Percentiles rank a stretch among this genome's conserved stretches.
Evolutionary conservation across 805 yeast species (phyloP).

Genomic region (Myxozyma vanderwaltii): DNA sequence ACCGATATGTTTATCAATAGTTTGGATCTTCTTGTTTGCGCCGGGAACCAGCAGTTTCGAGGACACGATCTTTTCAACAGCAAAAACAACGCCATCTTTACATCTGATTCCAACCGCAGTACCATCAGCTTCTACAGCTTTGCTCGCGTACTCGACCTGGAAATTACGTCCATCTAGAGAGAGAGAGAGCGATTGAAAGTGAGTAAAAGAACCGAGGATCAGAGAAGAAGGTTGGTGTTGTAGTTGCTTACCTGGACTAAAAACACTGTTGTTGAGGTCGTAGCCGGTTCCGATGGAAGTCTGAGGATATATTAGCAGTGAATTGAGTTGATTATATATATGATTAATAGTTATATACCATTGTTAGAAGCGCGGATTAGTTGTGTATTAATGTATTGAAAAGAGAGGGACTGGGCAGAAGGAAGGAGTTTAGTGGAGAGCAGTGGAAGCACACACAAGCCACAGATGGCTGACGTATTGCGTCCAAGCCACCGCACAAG

Average conservation of each 20-base stretch:
- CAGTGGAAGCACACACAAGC: constrained; percentile 8
- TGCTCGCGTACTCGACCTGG: constrained; percentile 96
- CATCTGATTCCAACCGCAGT: constrained; percentile 92
- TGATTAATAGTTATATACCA: too few species aligned
- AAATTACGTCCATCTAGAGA: constrained; percentile 86
- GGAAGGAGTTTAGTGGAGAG: not conserved
- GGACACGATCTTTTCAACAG: constrained; percentile 88
- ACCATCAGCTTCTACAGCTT: constrained; percentile 97
- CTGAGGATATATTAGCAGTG: constrained; percentile 1
- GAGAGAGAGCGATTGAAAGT: constrained; percentile 39
- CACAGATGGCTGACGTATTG: constrained; percentile 2
- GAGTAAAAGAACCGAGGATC: not conserved
- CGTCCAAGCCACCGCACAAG: constrained; percentile 7
- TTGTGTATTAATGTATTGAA: too few species aligned
- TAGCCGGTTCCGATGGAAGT: constrained; percentile 98
- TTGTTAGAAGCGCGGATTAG: not conserved
- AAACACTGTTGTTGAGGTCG: constrained; percentile 95
- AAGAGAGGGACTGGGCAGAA: too few species aligned
- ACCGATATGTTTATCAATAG: constrained; percentile 91
- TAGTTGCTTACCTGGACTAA: constrained; percentile 60
- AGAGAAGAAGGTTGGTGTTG: not conserved
- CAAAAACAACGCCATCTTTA: constrained; percentile 93
- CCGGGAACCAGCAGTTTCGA: constrained; percentile 89
- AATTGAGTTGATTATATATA: too few species aligned
- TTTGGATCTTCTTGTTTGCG: constrained; percentile 86